phyloP scores from a whole-genome alignment of 2,329 filamentous ascomycete species.

The Trichophyton rubrum region DNA sequence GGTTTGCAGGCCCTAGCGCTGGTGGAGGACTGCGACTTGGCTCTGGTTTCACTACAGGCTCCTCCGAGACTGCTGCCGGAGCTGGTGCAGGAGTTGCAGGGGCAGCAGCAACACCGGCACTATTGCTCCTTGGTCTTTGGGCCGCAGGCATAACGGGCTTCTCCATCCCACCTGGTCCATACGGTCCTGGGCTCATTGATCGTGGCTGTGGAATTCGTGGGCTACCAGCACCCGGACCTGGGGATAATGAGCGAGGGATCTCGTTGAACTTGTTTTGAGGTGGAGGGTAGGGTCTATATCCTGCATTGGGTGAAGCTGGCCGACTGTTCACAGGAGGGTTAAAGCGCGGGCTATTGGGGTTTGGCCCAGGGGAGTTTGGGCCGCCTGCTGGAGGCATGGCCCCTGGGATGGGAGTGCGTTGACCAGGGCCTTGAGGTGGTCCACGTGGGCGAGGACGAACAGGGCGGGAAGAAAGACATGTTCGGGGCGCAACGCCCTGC shows the following conservation, averaged over 20 bases:
- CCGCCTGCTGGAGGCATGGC: conserved; percentile 19
- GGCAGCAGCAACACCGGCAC: conserved; percentile 24
- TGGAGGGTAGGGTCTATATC: conserved; percentile 20
- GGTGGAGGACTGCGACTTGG: conserved; percentile 19
- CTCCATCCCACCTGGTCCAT: conserved; percentile 30
- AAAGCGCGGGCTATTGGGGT: conserved; percentile 16
- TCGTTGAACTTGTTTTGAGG: conserved; percentile 14
- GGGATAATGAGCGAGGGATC: conserved; percentile 20
- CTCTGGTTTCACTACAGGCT: background rate
- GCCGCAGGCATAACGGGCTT: conserved; percentile 28
- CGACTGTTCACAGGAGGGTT: conserved; percentile 22
- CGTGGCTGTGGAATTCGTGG: conserved; percentile 30
- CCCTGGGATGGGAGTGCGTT: conserved; percentile 22
- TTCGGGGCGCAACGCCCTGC: conserved; percentile 87
- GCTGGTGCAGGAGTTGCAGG: background rate
- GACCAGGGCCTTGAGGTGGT: conserved; percentile 23
- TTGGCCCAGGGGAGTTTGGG: conserved; percentile 17
- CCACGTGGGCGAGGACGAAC: conserved; percentile 64
- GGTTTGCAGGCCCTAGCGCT: conserved; percentile 35
- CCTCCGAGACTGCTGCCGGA: background rate
- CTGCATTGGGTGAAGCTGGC: conserved; percentile 23
- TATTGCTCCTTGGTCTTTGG: conserved; percentile 34
- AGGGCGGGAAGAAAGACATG: conserved; percentile 81
- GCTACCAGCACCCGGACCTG: conserved; percentile 17
- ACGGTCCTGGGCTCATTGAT: conserved; percentile 35